Evolutionary conservation across 805 yeast genomes (phyloP).

Genomic region (Myxozyma monticola): DNA sequence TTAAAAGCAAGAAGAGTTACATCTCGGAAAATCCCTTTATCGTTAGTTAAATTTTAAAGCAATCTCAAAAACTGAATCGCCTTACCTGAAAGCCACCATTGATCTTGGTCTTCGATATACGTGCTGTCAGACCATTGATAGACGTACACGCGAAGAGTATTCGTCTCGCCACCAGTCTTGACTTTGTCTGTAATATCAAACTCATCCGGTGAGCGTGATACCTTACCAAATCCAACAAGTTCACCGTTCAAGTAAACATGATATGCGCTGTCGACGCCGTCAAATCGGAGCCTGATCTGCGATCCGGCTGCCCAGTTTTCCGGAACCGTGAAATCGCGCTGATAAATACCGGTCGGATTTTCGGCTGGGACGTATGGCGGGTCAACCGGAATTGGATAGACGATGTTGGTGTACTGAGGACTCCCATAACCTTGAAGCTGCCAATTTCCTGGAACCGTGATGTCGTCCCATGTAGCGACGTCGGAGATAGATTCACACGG

Average conservation of each 20-base stretch:
- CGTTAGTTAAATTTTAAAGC: not conserved
- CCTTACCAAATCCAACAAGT: conserved; percentile 39
- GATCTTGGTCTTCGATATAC: conserved; percentile 45
- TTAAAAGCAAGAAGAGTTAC: conserved; percentile 38
- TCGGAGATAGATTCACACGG: conserved; percentile 1
- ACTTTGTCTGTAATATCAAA: conserved; percentile 35
- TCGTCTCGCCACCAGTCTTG: conserved; percentile 19
- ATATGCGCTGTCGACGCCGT: conserved; percentile 43
- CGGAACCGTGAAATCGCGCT: conserved; percentile 34
- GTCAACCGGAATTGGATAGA: conserved; percentile 39
- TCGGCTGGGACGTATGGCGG: conserved; percentile 41
- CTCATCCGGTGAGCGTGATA: conserved; percentile 41
- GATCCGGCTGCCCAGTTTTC: conserved; percentile 27
- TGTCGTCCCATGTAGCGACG: conserved; percentile 25
- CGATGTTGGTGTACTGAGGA: conserved; percentile 42
- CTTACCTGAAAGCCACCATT: conserved; percentile 44
- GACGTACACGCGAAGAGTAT: conserved; percentile 32
- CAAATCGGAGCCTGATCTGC: conserved; percentile 38
- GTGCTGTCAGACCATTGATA: conserved; percentile 42
- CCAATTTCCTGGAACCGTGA: conserved; percentile 43
- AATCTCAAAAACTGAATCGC: not conserved
- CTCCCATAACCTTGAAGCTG: conserved; percentile 42
- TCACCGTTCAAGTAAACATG: conserved; percentile 40
- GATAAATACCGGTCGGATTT: conserved; percentile 42
- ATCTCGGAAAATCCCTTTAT: conserved; percentile 39